Evolutionary conservation across 257 asterid species (phyloP).

Genomic region (Salvia splendens): DNA sequence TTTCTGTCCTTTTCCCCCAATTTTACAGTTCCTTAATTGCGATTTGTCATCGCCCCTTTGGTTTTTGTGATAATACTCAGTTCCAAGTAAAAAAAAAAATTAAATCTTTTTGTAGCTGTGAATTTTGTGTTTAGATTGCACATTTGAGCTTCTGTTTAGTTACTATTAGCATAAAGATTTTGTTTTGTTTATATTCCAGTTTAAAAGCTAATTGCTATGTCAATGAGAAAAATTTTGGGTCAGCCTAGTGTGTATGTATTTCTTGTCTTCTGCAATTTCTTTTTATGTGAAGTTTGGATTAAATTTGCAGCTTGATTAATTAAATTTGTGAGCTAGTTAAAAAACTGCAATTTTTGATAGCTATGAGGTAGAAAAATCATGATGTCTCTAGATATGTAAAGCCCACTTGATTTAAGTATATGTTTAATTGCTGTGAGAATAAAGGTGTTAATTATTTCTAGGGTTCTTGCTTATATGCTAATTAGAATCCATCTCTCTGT

Average conservation of each 20-base stretch:
- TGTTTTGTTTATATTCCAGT: constrained; percentile 24
- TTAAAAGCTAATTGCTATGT: not conserved
- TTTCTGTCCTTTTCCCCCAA: not conserved
- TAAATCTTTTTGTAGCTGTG: not conserved
- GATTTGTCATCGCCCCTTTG: not conserved
- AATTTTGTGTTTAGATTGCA: not conserved
- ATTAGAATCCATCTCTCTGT: not conserved
- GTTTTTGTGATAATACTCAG: not conserved
- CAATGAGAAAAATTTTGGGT: not conserved
- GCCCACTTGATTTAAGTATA: constrained; percentile 20
- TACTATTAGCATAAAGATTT: constrained; percentile 21
- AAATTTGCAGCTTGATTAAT: not conserved
- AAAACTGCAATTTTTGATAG: constrained; percentile 3
- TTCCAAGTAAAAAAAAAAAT: not conserved
- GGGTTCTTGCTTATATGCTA: constrained; percentile 27
- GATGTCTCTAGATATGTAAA: constrained; percentile 8
- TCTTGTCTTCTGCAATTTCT: not conserved
- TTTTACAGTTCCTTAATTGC: not conserved
- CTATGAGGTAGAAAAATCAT: constrained; percentile 3
- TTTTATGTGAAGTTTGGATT: not conserved
- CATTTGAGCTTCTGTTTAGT: not conserved
- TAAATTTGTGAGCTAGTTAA: not conserved
- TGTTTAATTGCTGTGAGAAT: constrained; percentile 14
- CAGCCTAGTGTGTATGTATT: not conserved
- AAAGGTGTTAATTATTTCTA: constrained; percentile 21